Conservation (phyloP, 306 rosid species). For the Citrullus amarus region DNA sequence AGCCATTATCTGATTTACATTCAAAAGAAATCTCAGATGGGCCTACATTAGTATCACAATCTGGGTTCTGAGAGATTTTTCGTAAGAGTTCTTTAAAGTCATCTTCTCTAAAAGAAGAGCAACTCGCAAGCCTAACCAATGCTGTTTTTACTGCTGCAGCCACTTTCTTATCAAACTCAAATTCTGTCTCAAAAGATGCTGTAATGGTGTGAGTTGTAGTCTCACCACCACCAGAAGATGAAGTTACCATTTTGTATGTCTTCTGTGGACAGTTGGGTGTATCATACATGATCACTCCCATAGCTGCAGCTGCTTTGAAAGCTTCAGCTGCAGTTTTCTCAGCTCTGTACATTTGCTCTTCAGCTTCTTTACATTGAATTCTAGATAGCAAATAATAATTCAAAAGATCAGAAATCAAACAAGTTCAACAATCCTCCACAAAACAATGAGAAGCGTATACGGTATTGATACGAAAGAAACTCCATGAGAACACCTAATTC, state of each 20-base stretch:
- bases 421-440: background rate
- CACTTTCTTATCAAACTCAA: slow-evolving; percentile 83
- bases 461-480: too few species aligned
- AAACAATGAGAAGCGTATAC: too few species aligned
- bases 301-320: slow-evolving; percentile 66
- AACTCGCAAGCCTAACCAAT: slow-evolving; percentile 50
- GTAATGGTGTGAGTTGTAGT: slow-evolving; percentile 58
- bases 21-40: slow-evolving; percentile 36
- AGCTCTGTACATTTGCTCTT: slow-evolving; percentile 42
- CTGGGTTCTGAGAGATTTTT: slow-evolving; percentile 81
- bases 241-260: slow-evolving; percentile 51
- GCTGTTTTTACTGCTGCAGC: slow-evolving; percentile 88
- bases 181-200: slow-evolving; percentile 87
- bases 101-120: slow-evolving; percentile 53
- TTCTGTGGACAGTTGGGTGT: slow-evolving; percentile 63
- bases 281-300: slow-evolving; percentile 82
- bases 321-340: slow-evolving; percentile 64
- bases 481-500: too few species aligned
- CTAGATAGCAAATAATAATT: slow-evolving; percentile 23
- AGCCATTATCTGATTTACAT: slow-evolving; percentile 46
- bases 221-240: slow-evolving; percentile 41
- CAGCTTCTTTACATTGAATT: slow-evolving; percentile 74
- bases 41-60: slow-evolving; percentile 36
- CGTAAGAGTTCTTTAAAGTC: slow-evolving; percentile 61
- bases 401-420: slow-evolving; percentile 3